Base-by-base conservation (phyloP, 129 eudicot genomes). In the Pseudognaphalium luteoalbum region DNA sequence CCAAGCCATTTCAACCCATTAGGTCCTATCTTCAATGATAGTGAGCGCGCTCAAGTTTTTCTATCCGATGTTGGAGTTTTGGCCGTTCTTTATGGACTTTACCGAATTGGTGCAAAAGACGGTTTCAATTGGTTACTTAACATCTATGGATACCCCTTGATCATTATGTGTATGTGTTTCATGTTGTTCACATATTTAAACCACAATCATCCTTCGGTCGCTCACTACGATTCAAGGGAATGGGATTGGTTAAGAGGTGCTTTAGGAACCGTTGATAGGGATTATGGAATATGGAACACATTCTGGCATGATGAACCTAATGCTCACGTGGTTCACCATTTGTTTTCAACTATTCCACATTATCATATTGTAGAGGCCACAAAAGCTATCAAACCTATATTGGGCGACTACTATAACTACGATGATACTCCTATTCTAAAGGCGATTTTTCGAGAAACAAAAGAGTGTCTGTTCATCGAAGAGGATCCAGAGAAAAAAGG, bases 231-330 rank as follows among this genome's bases (percentile, higher is more conserved):
- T 29, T 57, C 85, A 68, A 66, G 65, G 6, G 81, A 82, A 37
- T 82, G 85, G 85, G 74, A 76, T 57, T 82, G 85, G 81, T 17
- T 76, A 52, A 71, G 85, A 66, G 85, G 86, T 17, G 85, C 82
- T 39, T 68, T 82, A n/a, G 68, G 75, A 21, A 76, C 82, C 0
- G 73, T 82, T 0, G 85, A 82, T 34, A 72, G 82, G 28, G 85
- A 82, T 28, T 77, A 62, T 14, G 85, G 85, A 34, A 52, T 72
- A 37, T 42, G 73, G 39, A 82, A 71, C 71, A 50, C 39, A 20
- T 68, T 82, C 14, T 76, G 71, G n/a, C 76, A 77, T 33, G 73
- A 72, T 21, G 82, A 39, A 16, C 57, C 74, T 7, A 14, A 11
- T 32, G 73, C 75, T 64, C 85, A 77, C 44, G 82, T 82, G 66